Percentiles rank a stretch among this genome's conserved stretches.
Conservation (phyloP, 352 stramenopile genomes). For the Halophytophthora batemanensis region DNA sequence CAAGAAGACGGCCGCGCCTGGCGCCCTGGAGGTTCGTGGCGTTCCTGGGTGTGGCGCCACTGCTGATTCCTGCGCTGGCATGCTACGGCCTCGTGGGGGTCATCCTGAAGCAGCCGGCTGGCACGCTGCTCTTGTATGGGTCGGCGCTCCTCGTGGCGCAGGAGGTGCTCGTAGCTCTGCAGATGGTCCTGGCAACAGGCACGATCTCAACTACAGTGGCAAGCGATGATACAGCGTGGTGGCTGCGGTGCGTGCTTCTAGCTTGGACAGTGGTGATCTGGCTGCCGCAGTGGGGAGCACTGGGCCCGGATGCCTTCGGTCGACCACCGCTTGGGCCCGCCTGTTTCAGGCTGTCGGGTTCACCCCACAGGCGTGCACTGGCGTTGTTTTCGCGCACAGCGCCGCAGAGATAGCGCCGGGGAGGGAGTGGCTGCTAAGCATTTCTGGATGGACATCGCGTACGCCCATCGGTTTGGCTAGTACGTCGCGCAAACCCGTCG, state of each 20-base stretch:
- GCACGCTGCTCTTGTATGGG: conserved; percentile 16
- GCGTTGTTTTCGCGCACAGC: too few relatives aligned
- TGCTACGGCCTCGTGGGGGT: conserved; percentile 39
- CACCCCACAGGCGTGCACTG: too few relatives aligned
- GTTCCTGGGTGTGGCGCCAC: conserved; percentile 22
- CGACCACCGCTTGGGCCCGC: too few relatives aligned
- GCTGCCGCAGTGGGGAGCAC: too few relatives aligned
- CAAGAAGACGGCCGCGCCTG: conserved; percentile 19
- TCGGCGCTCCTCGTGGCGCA: conserved; percentile 23
- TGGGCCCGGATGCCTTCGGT: too few relatives aligned
- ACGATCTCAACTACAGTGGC: neutral
- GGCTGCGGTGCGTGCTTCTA: conserved; percentile 6
- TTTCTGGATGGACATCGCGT: too few relatives aligned
- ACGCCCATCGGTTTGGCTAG: too few relatives aligned
- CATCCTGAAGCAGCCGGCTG: conserved; percentile 33
- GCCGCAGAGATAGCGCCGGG: too few relatives aligned
- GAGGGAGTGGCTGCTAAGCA: too few relatives aligned
- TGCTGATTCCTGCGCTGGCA: conserved; percentile 43
- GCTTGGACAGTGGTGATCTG: conserved; percentile 17
- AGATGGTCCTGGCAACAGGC: conserved; percentile 20
- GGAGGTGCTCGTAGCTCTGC: conserved; percentile 8
- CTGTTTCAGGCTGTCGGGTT: too few relatives aligned
- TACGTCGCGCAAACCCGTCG: too few relatives aligned
- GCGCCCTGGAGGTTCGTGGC: conserved; percentile 17
- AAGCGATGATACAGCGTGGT: neutral